Base-by-base conservation (phyloP, 495 filamentous ascomycete species). In the Aspergillus haitiensis region DNA sequence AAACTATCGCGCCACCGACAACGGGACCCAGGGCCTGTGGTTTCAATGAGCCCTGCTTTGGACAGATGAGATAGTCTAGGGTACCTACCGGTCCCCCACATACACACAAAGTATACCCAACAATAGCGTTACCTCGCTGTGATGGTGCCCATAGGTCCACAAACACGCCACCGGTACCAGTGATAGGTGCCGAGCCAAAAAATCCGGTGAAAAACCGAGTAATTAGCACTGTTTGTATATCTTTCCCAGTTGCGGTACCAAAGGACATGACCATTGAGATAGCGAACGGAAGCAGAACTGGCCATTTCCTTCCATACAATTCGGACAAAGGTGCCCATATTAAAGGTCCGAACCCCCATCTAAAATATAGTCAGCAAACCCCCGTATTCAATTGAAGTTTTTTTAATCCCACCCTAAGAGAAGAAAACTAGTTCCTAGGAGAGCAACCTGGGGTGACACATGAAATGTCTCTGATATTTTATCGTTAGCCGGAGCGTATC, bases 121-220 rank as follows among this genome's bases (percentile, higher is more conserved):
- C 80, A 62, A 85, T 81, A 1, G 81, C 81, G 5, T 75, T 70
- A 4, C 78, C 81, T 15, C 81, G 68, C 52, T 74, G 65, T 8
- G 71, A 72, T 1, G 81, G 73, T 3, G 68, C 60, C 65, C 71
- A 85, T 15, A 86, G 66, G 62, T 84, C 84, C 7, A 73, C 81
- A 11, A 85, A 66, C 0, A 83, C 83, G 13, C 80, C 83, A 1
- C 80, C 82, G 2, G 78, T 81, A 56, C 82, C 82, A 15, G 80
- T 82, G 1, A 86, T 72, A 0, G 83, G 81, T 2, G 80, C 81
- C 8, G 73, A 75, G 8, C 76, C 76, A 62, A 84, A 85, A 37
- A 86, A 71, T 0, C 79, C 83, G 8, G 74, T 72, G 61, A 83
- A 85, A 72, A 86, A 86, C 6, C 84, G 64, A n/a, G 79, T 82